Base-by-base conservation (phyloP, 2,329 filamentous ascomycete species). In the Colletotrichum tropicale region DNA sequence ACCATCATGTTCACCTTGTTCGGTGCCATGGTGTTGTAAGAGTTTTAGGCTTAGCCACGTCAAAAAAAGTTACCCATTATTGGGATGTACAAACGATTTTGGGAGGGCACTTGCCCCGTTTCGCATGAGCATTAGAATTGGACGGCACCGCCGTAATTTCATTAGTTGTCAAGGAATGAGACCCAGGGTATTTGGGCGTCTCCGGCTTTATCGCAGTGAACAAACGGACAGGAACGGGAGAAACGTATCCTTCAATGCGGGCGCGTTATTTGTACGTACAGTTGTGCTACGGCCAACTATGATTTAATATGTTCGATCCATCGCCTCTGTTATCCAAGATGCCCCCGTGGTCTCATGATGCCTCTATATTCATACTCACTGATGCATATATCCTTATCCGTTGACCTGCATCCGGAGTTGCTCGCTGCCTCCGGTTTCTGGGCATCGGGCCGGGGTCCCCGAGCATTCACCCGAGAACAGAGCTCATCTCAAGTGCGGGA, bases 1-100 rank as follows among this genome's bases (percentile, higher is more conserved):
- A 79, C 83, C 38, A 76, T 86, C 32, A 60, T 82, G 74, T 85
- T 86, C 74, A 83, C 85, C 55, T 76, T 87, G 26, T 82, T 86
- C 32, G 86, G 85, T 72, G 81, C 85, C 56, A 77, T 86, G 76
- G 77, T 87, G 60, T 80, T 87, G 80, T 87, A 86, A 84, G 61
- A 62, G 30, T 15, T 16, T 48, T n/a, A 34, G 60, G 52, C 16
- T 36, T 24, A 34, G 60, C 61, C 26, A 55, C 28, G 21, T 21
- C 26, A 24, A 61, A 64, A 64, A 61, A 28, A 60, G 60, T 55
- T 56, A 36, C 70, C 12, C 28, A 36, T 18, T 21, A 24, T 71
- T 72, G 68, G 71, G 74, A 75, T 75, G 74, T 76, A 76, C 71
- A 76, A 76, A 75, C 13, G 60, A 66, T 69, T 55, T 73, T 55